phyloP scores from a whole-genome alignment of 2,329 filamentous ascomycete species.

The Diaporthe vaccinii region DNA sequence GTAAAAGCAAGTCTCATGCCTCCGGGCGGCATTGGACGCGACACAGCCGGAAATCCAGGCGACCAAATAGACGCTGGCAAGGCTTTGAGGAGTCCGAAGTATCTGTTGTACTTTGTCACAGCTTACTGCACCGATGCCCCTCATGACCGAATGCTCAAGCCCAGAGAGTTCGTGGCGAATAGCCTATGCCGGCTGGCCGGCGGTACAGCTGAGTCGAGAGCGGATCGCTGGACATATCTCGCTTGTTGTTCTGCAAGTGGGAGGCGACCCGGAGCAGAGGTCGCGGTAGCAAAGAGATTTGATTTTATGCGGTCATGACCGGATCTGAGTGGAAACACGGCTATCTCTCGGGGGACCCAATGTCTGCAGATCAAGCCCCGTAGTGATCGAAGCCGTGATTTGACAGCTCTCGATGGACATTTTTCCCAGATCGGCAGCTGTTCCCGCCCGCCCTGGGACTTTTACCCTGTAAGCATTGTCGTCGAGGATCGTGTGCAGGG shows the following conservation, averaged over 20 bases:
- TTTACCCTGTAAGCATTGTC: conserved; percentile 32
- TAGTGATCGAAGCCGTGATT: conserved; percentile 40
- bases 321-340: conserved; percentile 41
- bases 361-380: conserved; percentile 39
- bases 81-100: not conserved
- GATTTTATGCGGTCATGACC: conserved; percentile 38
- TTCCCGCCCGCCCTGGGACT: conserved; percentile 33
- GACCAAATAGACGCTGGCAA: not conserved
- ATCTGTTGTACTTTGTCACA: not conserved
- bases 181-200: not conserved
- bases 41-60: not conserved
- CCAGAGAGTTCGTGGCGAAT: not conserved
- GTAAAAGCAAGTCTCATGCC: not conserved
- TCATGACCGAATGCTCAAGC: not conserved
- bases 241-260: conserved; percentile 6
- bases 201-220: not conserved
- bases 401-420: conserved; percentile 40
- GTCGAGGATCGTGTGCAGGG: conserved; percentile 28
- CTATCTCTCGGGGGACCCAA: conserved; percentile 38
- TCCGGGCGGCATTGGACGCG: not conserved
- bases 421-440: conserved; percentile 39
- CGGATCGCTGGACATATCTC: conserved; percentile 9
- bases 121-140: not conserved
- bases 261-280: conserved; percentile 25
- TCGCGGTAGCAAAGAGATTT: conserved; percentile 32